Evolutionary conservation across 352 stramenopile species (phyloP).

Genomic region (Phytophthora pluvialis): DNA sequence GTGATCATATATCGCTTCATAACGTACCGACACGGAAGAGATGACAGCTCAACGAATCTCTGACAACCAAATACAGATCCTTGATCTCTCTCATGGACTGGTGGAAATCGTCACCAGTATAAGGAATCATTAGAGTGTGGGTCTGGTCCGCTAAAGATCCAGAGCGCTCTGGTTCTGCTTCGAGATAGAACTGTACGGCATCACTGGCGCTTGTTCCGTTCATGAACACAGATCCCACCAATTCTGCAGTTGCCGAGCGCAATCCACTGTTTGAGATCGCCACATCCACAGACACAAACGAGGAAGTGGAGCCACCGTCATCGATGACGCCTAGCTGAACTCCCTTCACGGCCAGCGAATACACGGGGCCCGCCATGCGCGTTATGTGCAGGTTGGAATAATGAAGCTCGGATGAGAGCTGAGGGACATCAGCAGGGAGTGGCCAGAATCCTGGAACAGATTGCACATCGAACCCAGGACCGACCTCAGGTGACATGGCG

Average conservation of each 20-base stretch:
- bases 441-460: slow-evolving; percentile 74
- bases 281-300: slow-evolving; percentile 40
- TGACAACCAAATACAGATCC: slow-evolving; percentile 53
- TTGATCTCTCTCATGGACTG: slow-evolving; percentile 28
- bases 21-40: slow-evolving; percentile 65
- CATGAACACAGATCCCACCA: slow-evolving; percentile 43
- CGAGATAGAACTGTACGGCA: slow-evolving; percentile 27
- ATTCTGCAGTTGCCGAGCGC: slow-evolving; percentile 34
- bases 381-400: slow-evolving; percentile 77
- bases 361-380: slow-evolving; percentile 58
- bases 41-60: slow-evolving; percentile 59
- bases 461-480: slow-evolving; percentile 56
- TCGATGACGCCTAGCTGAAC: slow-evolving; percentile 18
- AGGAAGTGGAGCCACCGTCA: slow-evolving; percentile 1
- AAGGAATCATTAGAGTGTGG: slow-evolving; percentile 32
- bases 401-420: slow-evolving; percentile 68
- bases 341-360: slow-evolving; percentile 51
- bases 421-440: slow-evolving; percentile 49
- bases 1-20: not conserved
- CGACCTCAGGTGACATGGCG: slow-evolving; percentile 86
- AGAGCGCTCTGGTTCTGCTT: slow-evolving; percentile 6
- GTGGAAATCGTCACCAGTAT: slow-evolving; percentile 17
- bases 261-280: slow-evolving; percentile 49
- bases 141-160: not conserved
- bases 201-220: slow-evolving; percentile 46